A percentile compares a stretch with the other conserved stretches of the same genome.
phyloP scores from a whole-genome alignment of 1,284 basidiomycete species.

The Phaffia rhodozyma region DNA sequence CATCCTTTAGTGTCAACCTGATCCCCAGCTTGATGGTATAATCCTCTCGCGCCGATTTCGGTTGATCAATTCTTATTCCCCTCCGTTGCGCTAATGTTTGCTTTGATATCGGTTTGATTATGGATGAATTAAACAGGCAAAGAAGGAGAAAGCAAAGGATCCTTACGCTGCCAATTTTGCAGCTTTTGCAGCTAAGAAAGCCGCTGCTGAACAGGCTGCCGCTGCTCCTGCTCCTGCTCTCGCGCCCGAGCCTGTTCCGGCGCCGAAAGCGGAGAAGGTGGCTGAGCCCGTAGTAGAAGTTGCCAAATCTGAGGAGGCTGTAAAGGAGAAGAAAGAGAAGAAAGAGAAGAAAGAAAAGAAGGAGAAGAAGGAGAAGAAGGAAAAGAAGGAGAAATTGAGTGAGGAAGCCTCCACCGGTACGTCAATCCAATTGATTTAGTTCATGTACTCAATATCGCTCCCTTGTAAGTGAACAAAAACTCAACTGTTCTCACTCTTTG shows the following conservation, averaged over 20 bases:
- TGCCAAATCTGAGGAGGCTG: slow-evolving; percentile 10
- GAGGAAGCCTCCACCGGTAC: too few species aligned
- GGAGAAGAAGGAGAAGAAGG: slow-evolving; percentile 12
- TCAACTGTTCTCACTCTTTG: too few species aligned
- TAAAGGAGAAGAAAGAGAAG: slow-evolving; percentile 27
- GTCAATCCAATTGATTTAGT: too few species aligned
- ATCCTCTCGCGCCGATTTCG: background rate
- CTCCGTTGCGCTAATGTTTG: background rate
- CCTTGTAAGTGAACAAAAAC: too few species aligned
- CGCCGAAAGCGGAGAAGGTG: slow-evolving; percentile 12
- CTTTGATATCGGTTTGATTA: background rate
- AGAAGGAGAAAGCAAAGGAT: slow-evolving; percentile 14
- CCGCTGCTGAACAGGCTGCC: slow-evolving; percentile 1
- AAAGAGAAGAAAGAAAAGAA: slow-evolving; percentile 24
- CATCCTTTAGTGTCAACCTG: background rate
- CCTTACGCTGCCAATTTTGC: slow-evolving; percentile 15
- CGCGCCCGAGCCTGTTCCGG: background rate
- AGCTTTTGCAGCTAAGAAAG: background rate
- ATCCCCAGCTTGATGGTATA: background rate
- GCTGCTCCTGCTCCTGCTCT: background rate
- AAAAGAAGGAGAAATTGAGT: background rate
- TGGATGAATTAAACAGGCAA: background rate
- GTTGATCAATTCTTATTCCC: too few species aligned
- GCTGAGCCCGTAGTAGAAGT: background rate
- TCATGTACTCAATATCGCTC: too few species aligned